A percentile compares a stretch with the other conserved stretches of the same genome.
Evolutionary conservation across 352 stramenopile species (phyloP).

Genomic region (Pythium vanterpoolii): DNA sequence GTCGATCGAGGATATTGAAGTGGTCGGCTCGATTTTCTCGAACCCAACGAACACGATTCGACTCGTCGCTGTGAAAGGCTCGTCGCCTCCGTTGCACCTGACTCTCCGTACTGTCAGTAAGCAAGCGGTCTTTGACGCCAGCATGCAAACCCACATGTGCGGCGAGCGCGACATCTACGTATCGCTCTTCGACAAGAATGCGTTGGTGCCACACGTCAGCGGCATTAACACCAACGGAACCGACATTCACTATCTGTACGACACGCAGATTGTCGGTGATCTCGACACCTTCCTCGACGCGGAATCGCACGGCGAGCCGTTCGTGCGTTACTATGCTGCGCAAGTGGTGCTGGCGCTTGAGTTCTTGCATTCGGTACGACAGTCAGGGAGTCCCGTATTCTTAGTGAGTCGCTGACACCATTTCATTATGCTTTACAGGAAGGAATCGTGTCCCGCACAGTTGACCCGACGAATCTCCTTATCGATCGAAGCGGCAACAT

Average conservation of each 20-base stretch:
- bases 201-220: conserved; percentile 60
- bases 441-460: conserved; percentile 72
- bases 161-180: conserved; percentile 84
- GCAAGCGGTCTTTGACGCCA: conserved; percentile 71
- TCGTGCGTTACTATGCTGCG: conserved; percentile 83
- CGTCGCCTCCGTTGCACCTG: conserved; percentile 50
- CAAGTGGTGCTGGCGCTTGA: conserved; percentile 81
- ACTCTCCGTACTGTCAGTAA: conserved; percentile 80
- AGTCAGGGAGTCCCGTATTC: neutral
- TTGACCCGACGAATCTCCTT: conserved; percentile 80
- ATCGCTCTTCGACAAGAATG: conserved; percentile 75
- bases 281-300: conserved; percentile 74
- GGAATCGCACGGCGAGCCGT: conserved; percentile 68
- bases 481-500: conserved; percentile 80
- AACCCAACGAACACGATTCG: conserved; percentile 75
- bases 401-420: neutral
- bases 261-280: conserved; percentile 77
- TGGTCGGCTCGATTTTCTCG: conserved; percentile 72
- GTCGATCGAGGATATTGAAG: conserved; percentile 59
- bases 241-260: conserved; percentile 82
- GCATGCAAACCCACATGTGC: conserved; percentile 80
- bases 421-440: conserved; percentile 33
- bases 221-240: conserved; percentile 75
- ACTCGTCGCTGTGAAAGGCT: conserved; percentile 60
- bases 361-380: conserved; percentile 67